Evolutionary conservation across 2,329 filamentous ascomycete species (phyloP).

Genomic region (Aureobasidium subglaciale): DNA sequence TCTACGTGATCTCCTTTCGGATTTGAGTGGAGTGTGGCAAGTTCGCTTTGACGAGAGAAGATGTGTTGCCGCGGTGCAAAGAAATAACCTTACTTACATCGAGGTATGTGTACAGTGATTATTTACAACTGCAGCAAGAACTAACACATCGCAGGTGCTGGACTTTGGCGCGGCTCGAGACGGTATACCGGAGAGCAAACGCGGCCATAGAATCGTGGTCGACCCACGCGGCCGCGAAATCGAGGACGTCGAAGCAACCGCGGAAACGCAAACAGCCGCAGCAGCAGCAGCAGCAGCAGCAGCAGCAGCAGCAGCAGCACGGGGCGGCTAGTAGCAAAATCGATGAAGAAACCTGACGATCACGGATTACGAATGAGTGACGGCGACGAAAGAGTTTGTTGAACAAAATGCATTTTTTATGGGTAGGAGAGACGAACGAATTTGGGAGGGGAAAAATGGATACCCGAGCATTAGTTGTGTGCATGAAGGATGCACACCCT

Average conservation of each 20-base stretch:
- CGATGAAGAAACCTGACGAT: too few relatives aligned
- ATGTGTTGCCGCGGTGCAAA: constrained; percentile 93
- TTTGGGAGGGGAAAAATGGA: too few relatives aligned
- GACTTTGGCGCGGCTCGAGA: constrained; percentile 94
- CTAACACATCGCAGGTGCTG: constrained; percentile 63
- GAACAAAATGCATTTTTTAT: too few relatives aligned
- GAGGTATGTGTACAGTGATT: constrained; percentile 58
- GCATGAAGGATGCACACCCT: too few relatives aligned
- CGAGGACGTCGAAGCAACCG: constrained; percentile 24
- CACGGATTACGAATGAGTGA: too few relatives aligned
- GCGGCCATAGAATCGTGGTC: constrained; percentile 66
- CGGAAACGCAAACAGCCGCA: background rate
- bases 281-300: too few relatives aligned
- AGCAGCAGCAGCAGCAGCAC: too few relatives aligned
- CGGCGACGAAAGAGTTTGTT: too few relatives aligned
- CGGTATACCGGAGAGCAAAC: constrained; percentile 67
- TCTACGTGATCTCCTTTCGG: constrained; percentile 84
- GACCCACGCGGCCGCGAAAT: constrained; percentile 31
- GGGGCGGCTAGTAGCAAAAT: too few relatives aligned
- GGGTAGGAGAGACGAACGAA: too few relatives aligned
- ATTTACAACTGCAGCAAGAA: background rate
- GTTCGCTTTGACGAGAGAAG: constrained; percentile 94
- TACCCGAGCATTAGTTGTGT: too few relatives aligned
- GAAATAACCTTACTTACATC: constrained; percentile 86
- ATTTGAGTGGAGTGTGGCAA: constrained; percentile 96